phyloP scores from a whole-genome alignment of 2,329 filamentous ascomycete species.

The Stachybotrys elegans region DNA sequence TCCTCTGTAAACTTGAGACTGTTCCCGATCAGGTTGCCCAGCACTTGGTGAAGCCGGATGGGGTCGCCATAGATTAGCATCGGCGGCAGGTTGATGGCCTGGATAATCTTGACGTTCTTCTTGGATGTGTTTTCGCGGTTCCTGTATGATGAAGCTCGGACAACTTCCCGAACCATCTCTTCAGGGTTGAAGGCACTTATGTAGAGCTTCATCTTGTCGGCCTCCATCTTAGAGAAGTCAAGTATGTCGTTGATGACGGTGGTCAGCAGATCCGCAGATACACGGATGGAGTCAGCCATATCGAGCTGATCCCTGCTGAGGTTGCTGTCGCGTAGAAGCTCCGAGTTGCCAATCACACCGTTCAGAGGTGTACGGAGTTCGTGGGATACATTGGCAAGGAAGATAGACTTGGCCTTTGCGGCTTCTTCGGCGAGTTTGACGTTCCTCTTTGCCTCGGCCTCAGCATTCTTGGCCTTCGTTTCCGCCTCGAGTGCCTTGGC shows the following conservation, averaged over 20 bases:
- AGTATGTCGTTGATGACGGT: slow-evolving; percentile 96
- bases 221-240: slow-evolving; percentile 92
- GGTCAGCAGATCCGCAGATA: slow-evolving; percentile 79
- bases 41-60: slow-evolving; percentile 61
- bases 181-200: slow-evolving; percentile 63
- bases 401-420: slow-evolving; percentile 77
- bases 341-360: slow-evolving; percentile 83
- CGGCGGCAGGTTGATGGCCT: slow-evolving; percentile 69
- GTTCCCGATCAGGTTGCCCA: slow-evolving; percentile 85
- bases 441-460: slow-evolving; percentile 71
- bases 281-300: slow-evolving; percentile 80
- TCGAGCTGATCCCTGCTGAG: slow-evolving; percentile 74
- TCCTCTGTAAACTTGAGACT: slow-evolving; percentile 90
- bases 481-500: slow-evolving; percentile 68
- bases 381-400: slow-evolving; percentile 75
- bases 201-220: slow-evolving; percentile 79
- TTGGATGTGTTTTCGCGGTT: slow-evolving; percentile 58
- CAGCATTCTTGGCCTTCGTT: slow-evolving; percentile 69
- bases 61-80: slow-evolving; percentile 67
- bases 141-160: slow-evolving; percentile 61
- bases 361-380: slow-evolving; percentile 80
- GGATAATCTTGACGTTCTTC: slow-evolving; percentile 58
- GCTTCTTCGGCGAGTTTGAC: slow-evolving; percentile 80
- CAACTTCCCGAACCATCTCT: slow-evolving; percentile 63
- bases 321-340: slow-evolving; percentile 71